Conservation (phyloP, 1,284 basidiomycete genomes). For the Cystobasidium sp. region DNA sequence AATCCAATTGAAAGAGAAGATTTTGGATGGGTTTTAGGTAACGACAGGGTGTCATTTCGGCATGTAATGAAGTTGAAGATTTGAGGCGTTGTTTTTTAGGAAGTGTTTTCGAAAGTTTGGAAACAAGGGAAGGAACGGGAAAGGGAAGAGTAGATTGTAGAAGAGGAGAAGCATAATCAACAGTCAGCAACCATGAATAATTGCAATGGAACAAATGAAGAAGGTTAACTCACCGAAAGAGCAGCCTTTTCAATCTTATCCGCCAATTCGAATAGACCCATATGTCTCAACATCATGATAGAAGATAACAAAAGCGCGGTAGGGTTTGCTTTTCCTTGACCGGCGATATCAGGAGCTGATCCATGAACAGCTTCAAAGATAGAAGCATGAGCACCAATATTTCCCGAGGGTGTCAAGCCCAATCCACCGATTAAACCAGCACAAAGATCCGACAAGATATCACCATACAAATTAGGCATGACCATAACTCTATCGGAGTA, state of each 20-base stretch:
- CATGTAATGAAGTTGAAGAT: too few relatives aligned
- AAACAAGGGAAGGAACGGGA: slow-evolving; percentile 7
- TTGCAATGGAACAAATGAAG: neutral
- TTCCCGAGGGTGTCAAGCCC: slow-evolving; percentile 93
- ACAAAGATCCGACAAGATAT: slow-evolving; percentile 76
- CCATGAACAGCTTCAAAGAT: slow-evolving; percentile 99
- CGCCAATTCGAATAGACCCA: slow-evolving; percentile 86
- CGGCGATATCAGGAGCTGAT: slow-evolving; percentile 68
- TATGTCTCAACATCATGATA: slow-evolving; percentile 92
- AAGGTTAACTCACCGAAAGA: slow-evolving; percentile 65
- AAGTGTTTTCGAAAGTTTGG: too few relatives aligned
- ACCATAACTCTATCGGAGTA: slow-evolving; percentile 99
- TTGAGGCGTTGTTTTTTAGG: too few relatives aligned
- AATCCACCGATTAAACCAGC: slow-evolving; percentile 98
- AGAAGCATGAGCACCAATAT: slow-evolving; percentile 77
- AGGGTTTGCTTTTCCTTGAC: slow-evolving; percentile 88
- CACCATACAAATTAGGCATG: slow-evolving; percentile 96
- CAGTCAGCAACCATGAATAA: slow-evolving; percentile 41
- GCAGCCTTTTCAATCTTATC: slow-evolving; percentile 90
- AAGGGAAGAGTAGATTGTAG: neutral
- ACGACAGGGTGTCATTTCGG: too few relatives aligned
- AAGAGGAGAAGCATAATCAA: slow-evolving; percentile 21
- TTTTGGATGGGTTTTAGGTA: too few relatives aligned
- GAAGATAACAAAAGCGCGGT: slow-evolving; percentile 93
- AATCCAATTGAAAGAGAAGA: too few relatives aligned